Evolutionary conservation across 306 rosid genomes (phyloP).

Genomic region (Nissolia schottii): DNA sequence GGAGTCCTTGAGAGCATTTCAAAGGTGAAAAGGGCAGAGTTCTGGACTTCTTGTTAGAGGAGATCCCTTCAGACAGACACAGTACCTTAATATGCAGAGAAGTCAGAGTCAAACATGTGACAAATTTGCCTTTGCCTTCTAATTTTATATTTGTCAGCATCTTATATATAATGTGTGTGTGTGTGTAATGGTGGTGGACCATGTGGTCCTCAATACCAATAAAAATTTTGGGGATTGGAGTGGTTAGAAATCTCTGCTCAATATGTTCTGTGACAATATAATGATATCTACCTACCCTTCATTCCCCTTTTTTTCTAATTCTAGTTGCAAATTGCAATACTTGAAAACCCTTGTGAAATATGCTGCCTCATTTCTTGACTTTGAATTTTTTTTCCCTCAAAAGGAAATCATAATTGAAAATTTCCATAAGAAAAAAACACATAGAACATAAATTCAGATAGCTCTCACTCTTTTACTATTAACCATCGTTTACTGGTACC

Average conservation of each 20-base stretch:
- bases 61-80: constrained; percentile 17
- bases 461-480: no score
- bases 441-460: no score
- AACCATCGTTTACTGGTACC: no score
- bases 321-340: neutral
- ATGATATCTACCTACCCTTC: neutral
- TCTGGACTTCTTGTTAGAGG: constrained; percentile 39
- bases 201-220: constrained; percentile 28
- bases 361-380: neutral
- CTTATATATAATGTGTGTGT: no score
- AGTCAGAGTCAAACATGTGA: constrained; percentile 11
- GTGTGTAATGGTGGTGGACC: constrained; percentile 16
- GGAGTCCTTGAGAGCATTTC: constrained; percentile 83
- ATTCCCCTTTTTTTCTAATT: neutral
- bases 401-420: neutral
- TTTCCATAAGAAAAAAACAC: no score
- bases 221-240: constrained; percentile 7
- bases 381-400: neutral
- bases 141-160: neutral
- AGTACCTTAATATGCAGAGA: constrained; percentile 17
- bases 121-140: constrained; percentile 1
- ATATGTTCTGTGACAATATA: constrained; percentile 15
- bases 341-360: neutral
- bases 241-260: constrained; percentile 15
- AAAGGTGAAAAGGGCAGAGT: constrained; percentile 81